Conservation (phyloP, 1,284 basidiomycete genomes). For the Cutaneotrichosporon cyanovorans region DNA sequence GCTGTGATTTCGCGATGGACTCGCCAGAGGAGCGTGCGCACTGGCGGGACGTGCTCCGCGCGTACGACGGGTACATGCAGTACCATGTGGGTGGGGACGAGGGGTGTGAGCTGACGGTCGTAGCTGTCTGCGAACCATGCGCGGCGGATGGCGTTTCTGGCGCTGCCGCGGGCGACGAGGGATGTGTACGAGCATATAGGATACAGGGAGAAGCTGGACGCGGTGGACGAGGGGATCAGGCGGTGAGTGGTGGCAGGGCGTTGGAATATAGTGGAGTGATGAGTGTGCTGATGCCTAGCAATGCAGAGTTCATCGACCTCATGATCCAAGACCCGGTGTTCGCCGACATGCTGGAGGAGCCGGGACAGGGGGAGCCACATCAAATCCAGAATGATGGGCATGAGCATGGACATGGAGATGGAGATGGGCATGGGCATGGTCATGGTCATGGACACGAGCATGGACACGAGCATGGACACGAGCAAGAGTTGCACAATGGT, state of each 20-base stretch:
- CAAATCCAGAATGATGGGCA: too few relatives aligned
- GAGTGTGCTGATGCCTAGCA: slow-evolving; percentile 21
- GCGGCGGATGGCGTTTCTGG: slow-evolving; percentile 40
- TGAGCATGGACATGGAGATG: too few relatives aligned
- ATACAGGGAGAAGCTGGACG: slow-evolving; percentile 44
- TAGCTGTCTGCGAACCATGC: slow-evolving; percentile 45
- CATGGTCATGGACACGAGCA: slow-evolving; percentile 19
- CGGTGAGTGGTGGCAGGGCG: too few relatives aligned
- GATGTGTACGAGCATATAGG: slow-evolving; percentile 36
- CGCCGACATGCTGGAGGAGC: slow-evolving; percentile 30
- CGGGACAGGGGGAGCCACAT: not conserved
- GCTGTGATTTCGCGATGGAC: too few relatives aligned
- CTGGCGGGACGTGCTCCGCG: slow-evolving; percentile 36
- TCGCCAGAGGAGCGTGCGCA: slow-evolving; percentile 36
- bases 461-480: slow-evolving; percentile 19
- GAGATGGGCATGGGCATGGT: slow-evolving; percentile 9
- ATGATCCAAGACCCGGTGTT: slow-evolving; percentile 43
- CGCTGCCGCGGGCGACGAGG: slow-evolving; percentile 33
- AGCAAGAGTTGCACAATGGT: too few relatives aligned
- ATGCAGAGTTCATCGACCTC: slow-evolving; percentile 44
- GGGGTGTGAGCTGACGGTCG: not conserved
- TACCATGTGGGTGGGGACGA: slow-evolving; percentile 36
- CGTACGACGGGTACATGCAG: slow-evolving; percentile 45
- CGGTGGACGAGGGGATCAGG: slow-evolving; percentile 46
- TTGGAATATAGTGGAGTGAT: not conserved